A percentile compares a stretch with the other conserved stretches of the same genome.
These are phyloP conservation scores for Simplicillium aogashimaense DNA, from an alignment of 2,329 filamentous ascomycete genomes.

Conservation along the genomic window DNA sequence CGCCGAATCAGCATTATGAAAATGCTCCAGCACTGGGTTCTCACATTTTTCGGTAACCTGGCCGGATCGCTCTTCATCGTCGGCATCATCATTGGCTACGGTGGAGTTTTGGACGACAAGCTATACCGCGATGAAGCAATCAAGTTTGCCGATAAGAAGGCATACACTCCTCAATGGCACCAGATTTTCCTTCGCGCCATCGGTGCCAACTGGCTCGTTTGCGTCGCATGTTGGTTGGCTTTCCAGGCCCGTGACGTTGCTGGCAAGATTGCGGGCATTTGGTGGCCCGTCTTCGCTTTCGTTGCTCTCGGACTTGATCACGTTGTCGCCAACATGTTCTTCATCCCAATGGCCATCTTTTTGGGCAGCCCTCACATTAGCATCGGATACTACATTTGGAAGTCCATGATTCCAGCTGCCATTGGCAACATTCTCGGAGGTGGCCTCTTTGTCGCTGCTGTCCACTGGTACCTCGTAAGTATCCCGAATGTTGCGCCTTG, in stretches of 20 bases:
- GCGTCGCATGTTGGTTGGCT: conserved; percentile 35
- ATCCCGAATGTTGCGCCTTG: neutral
- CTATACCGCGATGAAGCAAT: conserved; percentile 32
- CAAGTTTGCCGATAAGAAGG: conserved; percentile 34
- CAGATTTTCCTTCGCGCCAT: conserved; percentile 43
- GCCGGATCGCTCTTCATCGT: conserved; percentile 36
- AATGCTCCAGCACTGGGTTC: conserved; percentile 20
- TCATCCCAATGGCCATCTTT: conserved; percentile 39
- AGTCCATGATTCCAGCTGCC: conserved; percentile 38
- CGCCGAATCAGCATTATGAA: conserved; percentile 6
- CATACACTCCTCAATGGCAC: conserved; percentile 35
- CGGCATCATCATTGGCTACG: conserved; percentile 33
- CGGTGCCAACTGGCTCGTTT: conserved; percentile 46
- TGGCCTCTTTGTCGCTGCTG: conserved; percentile 33
- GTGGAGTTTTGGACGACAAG: conserved; percentile 32
- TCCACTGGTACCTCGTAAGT: conserved; percentile 11
- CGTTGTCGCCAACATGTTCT: conserved; percentile 46
- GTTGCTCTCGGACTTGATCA: conserved; percentile 41
- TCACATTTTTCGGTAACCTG: conserved; percentile 36
- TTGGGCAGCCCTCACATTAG: conserved; percentile 28
- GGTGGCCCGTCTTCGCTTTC: conserved; percentile 44
- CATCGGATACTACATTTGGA: conserved; percentile 42
- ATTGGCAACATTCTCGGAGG: conserved; percentile 43
- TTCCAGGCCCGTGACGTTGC: conserved; percentile 36
- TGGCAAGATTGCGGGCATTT: conserved; percentile 42